Evolutionary conservation across 225 moss, liverwort and hornwort genomes (phyloP), one percentile per base, ranked within the genome.

Genomic region (Bryum argenteum): DNA sequence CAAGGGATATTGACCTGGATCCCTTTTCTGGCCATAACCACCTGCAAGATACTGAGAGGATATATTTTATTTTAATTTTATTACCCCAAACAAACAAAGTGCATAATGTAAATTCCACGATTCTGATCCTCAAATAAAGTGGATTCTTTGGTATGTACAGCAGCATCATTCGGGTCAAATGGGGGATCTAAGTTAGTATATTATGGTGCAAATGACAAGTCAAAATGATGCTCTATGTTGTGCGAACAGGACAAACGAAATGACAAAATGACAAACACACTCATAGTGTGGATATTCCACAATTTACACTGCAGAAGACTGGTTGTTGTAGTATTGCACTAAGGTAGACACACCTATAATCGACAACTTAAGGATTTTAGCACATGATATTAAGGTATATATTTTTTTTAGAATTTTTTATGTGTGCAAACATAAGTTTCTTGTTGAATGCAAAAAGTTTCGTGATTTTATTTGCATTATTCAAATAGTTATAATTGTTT

Each of bases 131-230:
- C 51, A 18, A 50, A 12, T 1, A 4, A 58, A 2, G 47, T 17
- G 21, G 74, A 75, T 69, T 69, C 37, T 28, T 28, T 47, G 45
- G 45, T n/a, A n/a, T n/a, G n/a, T 22, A 2, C 12, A 44, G 21
- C 10, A 56, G 56, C 76, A 76, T 76, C n/a, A n/a, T n/a, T n/a
- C 63, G 55, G 5, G 44, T 54, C 47, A n/a, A n/a, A 14, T 16
- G 42, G 15, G 13, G 51, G 15, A 51, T 26, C 41, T 48, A n/a
- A n/a, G n/a, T n/a, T n/a, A 17, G 50, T 51, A 61, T 33, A 54
- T 37, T 51, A 43, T 53, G 45, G 18, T 10, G 40, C 52, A 60
- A n/a, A 33, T 26, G 42, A 61, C 67, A 45, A 54, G 69, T 17
- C 62, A 45, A 59, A 53, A 28, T 8, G 14, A 10, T 33, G 54